A percentile compares a stretch with the other conserved stretches of the same genome.
These are phyloP conservation scores for Taiozyma sp. DNA, from an alignment of 1,139 yeast genomes.

Conservation along the genomic window DNA sequence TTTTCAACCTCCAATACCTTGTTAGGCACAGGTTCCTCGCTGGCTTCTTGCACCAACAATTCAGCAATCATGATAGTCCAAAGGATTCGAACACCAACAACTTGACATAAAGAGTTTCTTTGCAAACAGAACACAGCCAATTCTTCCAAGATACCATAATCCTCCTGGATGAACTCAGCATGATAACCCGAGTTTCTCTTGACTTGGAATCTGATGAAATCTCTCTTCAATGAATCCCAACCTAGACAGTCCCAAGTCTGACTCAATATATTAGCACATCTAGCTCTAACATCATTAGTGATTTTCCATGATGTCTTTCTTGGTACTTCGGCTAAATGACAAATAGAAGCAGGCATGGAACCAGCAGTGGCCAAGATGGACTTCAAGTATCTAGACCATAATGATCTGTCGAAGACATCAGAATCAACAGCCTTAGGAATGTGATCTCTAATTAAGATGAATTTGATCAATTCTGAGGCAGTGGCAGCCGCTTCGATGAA, in stretches of 20 bases:
- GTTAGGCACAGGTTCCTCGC: conserved; percentile 57
- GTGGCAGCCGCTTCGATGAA: conserved; percentile 55
- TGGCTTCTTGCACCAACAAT: conserved; percentile 48
- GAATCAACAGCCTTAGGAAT: conserved; percentile 49
- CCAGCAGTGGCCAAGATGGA: conserved; percentile 45
- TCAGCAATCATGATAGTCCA: conserved; percentile 71
- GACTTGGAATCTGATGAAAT: conserved; percentile 54
- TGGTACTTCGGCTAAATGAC: conserved; percentile 66
- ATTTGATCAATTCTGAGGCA: conserved; percentile 52
- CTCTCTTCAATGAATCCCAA: conserved; percentile 59
- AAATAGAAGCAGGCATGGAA: conserved; percentile 53
- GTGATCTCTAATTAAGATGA: conserved; percentile 46
- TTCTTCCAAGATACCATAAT: conserved; percentile 58
- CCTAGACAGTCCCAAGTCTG: conserved; percentile 74
- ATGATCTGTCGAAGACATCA: conserved; percentile 43
- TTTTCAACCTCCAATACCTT: conserved; percentile 55
- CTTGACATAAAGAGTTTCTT: conserved; percentile 55
- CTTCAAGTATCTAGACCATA: conserved; percentile 65
- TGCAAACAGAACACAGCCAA: conserved; percentile 67
- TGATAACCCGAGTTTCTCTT: conserved; percentile 68
- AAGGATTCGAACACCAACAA: conserved; percentile 59
- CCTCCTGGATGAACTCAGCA: conserved; percentile 53
- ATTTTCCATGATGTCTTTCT: conserved; percentile 64
- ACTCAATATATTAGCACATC: conserved; percentile 50
- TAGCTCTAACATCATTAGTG: conserved; percentile 57